A percentile compares a stretch with the other conserved stretches of the same genome.
phyloP scores from a whole-genome alignment of 169 alveolate genomes.

The Plasmodium cynomolgi region DNA sequence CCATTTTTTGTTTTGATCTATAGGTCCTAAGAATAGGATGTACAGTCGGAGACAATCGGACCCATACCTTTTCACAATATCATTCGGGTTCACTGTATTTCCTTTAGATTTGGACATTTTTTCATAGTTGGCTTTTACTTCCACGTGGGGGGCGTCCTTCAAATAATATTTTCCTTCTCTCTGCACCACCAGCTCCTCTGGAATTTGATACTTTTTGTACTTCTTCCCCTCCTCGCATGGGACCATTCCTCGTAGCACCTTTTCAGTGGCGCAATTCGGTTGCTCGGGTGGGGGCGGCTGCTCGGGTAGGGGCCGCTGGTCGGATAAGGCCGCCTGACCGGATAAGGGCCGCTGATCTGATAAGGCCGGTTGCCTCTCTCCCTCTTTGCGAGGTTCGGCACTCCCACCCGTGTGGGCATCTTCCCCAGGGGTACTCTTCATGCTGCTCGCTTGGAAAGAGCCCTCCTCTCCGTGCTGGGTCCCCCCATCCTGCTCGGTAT shows the following conservation, averaged over 20 bases:
- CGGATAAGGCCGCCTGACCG: too few relatives aligned
- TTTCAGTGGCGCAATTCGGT: not conserved
- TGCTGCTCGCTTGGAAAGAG: not conserved
- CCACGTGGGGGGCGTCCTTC: conserved; percentile 32
- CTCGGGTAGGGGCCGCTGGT: not conserved
- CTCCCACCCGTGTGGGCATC: not conserved
- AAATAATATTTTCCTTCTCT: conserved; percentile 60
- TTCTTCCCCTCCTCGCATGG: not conserved
- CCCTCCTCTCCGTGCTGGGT: not conserved
- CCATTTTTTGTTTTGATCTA: conserved; percentile 87
- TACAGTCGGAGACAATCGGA: conserved; percentile 90
- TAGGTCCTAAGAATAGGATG: conserved; percentile 90
- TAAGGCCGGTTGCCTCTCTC: too few relatives aligned
- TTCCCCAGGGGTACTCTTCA: not conserved
- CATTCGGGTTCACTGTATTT: conserved; percentile 88
- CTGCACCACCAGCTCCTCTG: conserved; percentile 57
- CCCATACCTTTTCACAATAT: conserved; percentile 82
- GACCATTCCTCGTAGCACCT: not conserved
- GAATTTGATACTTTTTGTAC: conserved; percentile 75
- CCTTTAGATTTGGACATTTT: conserved; percentile 92
- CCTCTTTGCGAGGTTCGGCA: too few relatives aligned
- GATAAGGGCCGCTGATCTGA: too few relatives aligned
- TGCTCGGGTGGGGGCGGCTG: not conserved
- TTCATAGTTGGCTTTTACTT: conserved; percentile 78
- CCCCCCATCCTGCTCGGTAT: not conserved